Conservation (phyloP, 495 filamentous ascomycete genomes). For the Pyrenula massariospora region DNA sequence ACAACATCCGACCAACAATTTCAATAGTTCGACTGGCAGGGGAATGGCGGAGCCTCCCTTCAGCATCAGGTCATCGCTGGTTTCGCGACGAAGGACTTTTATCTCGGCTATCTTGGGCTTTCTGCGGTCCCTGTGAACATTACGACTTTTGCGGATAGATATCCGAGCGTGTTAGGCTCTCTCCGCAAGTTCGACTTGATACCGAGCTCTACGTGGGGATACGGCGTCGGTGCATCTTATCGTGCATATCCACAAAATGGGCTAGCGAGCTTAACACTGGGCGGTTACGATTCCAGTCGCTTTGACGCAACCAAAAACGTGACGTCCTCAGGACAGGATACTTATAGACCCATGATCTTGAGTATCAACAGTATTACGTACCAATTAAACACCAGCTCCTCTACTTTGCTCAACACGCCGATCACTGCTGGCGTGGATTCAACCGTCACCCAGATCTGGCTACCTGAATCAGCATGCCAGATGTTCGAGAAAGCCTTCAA, state of each 20-base stretch:
- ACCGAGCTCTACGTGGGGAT: conserved; percentile 48
- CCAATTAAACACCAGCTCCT: conserved; percentile 16
- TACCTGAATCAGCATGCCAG: conserved; percentile 43
- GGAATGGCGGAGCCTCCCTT: conserved; percentile 26
- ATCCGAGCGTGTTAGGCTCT: conserved; percentile 34
- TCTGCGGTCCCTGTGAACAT: conserved; percentile 28
- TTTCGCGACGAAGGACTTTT: conserved; percentile 43
- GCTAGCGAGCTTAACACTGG: conserved; percentile 43
- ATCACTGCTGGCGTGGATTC: conserved; percentile 47
- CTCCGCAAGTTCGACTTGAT: conserved; percentile 35
- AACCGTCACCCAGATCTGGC: conserved; percentile 53
- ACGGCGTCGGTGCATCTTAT: conserved; percentile 52
- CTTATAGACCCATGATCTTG: conserved; percentile 31
- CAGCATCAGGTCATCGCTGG: conserved; percentile 37
- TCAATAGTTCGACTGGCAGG: conserved; percentile 20
- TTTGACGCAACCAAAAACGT: conserved; percentile 33
- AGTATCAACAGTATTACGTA: conserved; percentile 36
- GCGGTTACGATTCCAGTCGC: conserved; percentile 45
- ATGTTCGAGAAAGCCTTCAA: conserved; percentile 43
- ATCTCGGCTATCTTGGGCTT: conserved; percentile 46
- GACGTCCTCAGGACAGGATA: conserved; percentile 4
- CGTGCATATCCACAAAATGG: conserved; percentile 16
- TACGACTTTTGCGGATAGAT: conserved; percentile 18
- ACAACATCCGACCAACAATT: background rate
- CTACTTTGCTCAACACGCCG: conserved; percentile 26